Percentiles rank a stretch among this genome's conserved stretches.
phyloP scores from a whole-genome alignment of 2,329 filamentous ascomycete species.

The Thermoascus crustaceus region DNA sequence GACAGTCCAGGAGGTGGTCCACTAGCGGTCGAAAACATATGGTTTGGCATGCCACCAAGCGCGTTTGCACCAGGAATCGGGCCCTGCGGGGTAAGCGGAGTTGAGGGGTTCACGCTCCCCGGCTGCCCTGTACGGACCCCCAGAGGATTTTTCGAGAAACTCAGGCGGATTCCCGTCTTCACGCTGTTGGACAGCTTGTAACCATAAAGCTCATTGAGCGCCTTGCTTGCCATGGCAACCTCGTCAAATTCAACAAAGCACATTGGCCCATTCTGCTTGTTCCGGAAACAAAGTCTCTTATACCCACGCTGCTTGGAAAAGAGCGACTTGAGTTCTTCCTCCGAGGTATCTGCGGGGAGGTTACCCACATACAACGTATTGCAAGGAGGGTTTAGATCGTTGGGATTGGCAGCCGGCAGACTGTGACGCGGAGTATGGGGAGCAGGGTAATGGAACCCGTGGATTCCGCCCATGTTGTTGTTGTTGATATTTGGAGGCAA shows the following conservation, averaged over 20 bases:
- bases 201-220: constrained; percentile 82
- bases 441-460: constrained; percentile 48
- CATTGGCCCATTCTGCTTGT: constrained; percentile 94
- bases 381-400: constrained; percentile 93
- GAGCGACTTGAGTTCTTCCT: constrained; percentile 88
- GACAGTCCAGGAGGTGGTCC: constrained; percentile 76
- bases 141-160: constrained; percentile 94
- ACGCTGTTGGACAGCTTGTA: constrained; percentile 79
- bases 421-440: constrained; percentile 56
- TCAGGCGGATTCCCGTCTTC: constrained; percentile 89
- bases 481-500: constrained; percentile 53
- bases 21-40: constrained; percentile 58
- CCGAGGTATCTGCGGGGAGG: constrained; percentile 80
- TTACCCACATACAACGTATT: constrained; percentile 99
- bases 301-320: constrained; percentile 93
- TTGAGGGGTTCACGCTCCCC: constrained; percentile 44
- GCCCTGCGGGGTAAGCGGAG: constrained; percentile 43
- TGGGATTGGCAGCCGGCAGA: constrained; percentile 82
- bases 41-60: constrained; percentile 46
- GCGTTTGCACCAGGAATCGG: constrained; percentile 52
- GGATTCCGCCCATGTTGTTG: constrained; percentile 39
- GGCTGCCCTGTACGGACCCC: constrained; percentile 76
- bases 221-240: constrained; percentile 82
- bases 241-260: constrained; percentile 99
- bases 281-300: constrained; percentile 88